Conservation (phyloP, 163 green algal genomes). For the Volvox carteri region DNA sequence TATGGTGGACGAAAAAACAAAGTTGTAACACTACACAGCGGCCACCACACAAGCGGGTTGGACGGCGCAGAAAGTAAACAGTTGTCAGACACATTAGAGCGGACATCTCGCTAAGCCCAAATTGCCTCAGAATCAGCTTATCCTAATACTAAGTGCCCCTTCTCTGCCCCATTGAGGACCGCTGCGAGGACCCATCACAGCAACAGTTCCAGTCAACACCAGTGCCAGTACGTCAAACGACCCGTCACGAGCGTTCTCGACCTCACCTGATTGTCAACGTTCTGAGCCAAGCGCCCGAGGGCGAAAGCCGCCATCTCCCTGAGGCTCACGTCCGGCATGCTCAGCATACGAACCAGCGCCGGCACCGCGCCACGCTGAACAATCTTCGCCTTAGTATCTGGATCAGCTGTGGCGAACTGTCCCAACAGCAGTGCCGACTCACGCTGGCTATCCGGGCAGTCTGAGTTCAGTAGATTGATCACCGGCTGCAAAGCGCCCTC, state of each 20-base stretch:
- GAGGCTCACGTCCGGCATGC: slow-evolving; percentile 77
- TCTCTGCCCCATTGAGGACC: no score
- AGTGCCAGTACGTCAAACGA: no score
- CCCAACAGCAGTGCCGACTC: slow-evolving; percentile 97
- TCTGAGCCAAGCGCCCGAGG: slow-evolving; percentile 94
- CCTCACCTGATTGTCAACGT: slow-evolving; percentile 93
- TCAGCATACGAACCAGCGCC: slow-evolving; percentile 96
- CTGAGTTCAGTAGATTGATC: slow-evolving; percentile 92
- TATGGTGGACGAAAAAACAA: no score
- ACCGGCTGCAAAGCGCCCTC: slow-evolving; percentile 98
- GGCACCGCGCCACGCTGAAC: slow-evolving; percentile 96
- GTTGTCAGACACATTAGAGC: no score
- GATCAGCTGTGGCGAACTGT: slow-evolving; percentile 87
- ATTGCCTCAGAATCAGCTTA: no score
- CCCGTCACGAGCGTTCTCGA: not conserved
- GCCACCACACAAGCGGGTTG: no score
- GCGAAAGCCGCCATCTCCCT: slow-evolving; percentile 99
- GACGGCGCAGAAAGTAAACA: no score
- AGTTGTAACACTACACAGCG: no score
- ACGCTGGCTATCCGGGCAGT: slow-evolving; percentile 94
- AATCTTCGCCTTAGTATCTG: slow-evolving; percentile 85
- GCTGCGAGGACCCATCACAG: no score
- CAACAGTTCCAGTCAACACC: no score
- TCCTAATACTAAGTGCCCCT: no score
- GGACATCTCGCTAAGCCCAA: no score